phyloP scores from a whole-genome alignment of 2,329 filamentous ascomycete genomes.

The Colletotrichum sansevieriae region DNA sequence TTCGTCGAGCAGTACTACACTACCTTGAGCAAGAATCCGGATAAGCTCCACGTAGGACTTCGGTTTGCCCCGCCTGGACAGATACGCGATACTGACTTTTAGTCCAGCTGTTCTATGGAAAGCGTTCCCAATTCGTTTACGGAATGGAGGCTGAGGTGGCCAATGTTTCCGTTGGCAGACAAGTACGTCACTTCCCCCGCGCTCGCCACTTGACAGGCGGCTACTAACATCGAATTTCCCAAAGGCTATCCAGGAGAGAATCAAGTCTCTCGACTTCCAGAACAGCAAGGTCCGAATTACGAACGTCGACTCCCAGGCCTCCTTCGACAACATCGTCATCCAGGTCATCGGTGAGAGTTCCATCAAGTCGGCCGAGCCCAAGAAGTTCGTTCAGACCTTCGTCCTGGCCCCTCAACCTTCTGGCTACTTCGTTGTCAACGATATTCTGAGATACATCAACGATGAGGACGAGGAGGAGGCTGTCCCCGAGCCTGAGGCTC shows the following conservation, averaged over 20 bases:
- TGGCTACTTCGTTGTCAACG: constrained; percentile 98
- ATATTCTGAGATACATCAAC: constrained; percentile 94
- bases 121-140: constrained; percentile 94
- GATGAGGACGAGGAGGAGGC: constrained; percentile 82
- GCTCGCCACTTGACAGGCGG: constrained; percentile 33
- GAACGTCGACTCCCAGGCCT: constrained; percentile 97
- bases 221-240: constrained; percentile 15
- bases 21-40: constrained; percentile 92
- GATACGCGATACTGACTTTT: constrained; percentile 4
- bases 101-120: constrained; percentile 90
- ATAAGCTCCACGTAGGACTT: constrained; percentile 83
- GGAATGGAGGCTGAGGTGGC: constrained; percentile 92
- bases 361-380: constrained; percentile 90
- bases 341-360: constrained; percentile 98
- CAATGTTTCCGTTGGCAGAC: constrained; percentile 86
- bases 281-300: constrained; percentile 98
- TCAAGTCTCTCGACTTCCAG: constrained; percentile 92
- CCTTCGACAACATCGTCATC: constrained; percentile 93
- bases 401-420: constrained; percentile 96
- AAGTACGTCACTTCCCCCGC: constrained; percentile 67
- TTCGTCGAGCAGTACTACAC: constrained; percentile 99
- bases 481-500: constrained; percentile 50
- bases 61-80: background rate
- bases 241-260: constrained; percentile 92
- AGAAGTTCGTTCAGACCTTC: constrained; percentile 98